Base-by-base conservation (phyloP, 164 flowering plant genomes). In the Taxillus chinensis region DNA sequence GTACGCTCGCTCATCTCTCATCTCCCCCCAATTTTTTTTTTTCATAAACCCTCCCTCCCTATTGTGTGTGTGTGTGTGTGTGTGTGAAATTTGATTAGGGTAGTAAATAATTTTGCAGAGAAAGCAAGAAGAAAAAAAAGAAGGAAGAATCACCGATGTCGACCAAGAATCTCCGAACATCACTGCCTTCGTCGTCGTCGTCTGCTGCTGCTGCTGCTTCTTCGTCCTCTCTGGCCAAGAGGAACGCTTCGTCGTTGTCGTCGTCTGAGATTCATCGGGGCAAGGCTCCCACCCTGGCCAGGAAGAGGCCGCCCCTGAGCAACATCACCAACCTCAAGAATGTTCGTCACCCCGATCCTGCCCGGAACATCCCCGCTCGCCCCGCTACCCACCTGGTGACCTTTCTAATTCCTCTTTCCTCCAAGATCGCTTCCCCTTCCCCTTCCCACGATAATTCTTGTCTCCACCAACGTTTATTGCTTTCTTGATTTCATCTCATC, bases 281-380 rank as follows among this genome's bases (percentile, higher is more conserved):
- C 7, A 73, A 70, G 70, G 54, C 57, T 11, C 59, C 42, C 46
- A 60, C 67, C 39, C 16, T 72, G 62, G 73, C 78, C 59, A 84
- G 82, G 84, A 84, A 80, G 61, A 65, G 89, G 39, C 78, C 76
- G 50, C 82, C 89, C 14, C 79, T 84, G 1, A 45, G 70, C 6
- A 74, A 84, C 69, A 43, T 84, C 52, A 74, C 82, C 14, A 82
- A 84, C 59, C 83, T 65, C 55, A 71, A 65, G 64, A 66, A 43
- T 67, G 73, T 46, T 39, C 5, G 27, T 27, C 27, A 27, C 27
- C 27, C 41, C 16, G 49, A 13, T 55, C 66, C 58, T 39, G 49
- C 68, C 6, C 64, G 70, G 59, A 65, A 39, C 64, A 27, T 27
- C 27, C 27, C 27, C 27, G 27, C 27, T 27, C 27, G 27, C 27